Base-by-base conservation (phyloP, 495 filamentous ascomycete genomes). In the Cladorrhinum samala region DNA sequence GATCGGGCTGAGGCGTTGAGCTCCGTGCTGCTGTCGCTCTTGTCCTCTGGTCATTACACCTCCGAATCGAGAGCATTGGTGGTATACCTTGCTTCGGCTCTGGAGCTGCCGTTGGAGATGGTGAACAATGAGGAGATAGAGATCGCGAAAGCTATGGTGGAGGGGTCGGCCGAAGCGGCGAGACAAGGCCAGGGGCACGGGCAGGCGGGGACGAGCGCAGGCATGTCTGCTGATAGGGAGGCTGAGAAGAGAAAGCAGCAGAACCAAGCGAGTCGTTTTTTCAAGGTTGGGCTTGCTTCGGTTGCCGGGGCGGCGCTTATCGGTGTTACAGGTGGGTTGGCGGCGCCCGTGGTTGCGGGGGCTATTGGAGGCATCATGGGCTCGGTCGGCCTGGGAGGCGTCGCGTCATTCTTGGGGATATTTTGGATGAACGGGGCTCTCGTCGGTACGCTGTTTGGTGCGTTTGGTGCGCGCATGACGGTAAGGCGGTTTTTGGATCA, bases 301-400 rank as follows among this genome's bases (percentile, higher is more conserved):
- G 87, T 90, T 0, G 90, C 88, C 2, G 91, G 91, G 4, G 91
- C 91, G 6, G 89, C 86, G 0, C 65, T 95, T 7, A 90, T 96
- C 16, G 91, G 91, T 2, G 77, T 96, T 2, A 95, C 91, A 1
- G 91, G 91, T 2, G 91, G 91, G 1, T 77, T 95, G 2, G 91
- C 91, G 1, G 90, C 91, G 3, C 91, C 91, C 0, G 70, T 94
- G 0, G 86, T 96, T 11, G 91, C 91, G 0, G 91, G 89, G 3
- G 89, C 88, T 0, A 74, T 96, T n/a, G 89, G 90, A n/a, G 83
- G 85, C 0, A 72, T 95, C 1, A 87, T 95, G 83, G 88, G 89
- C 13, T 85, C 86, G 5, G 73, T 96, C 1, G 91, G 91, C 2
- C 72, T 96, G 0, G 91, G 90, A 13, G 88, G 88, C 0, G 83